phyloP scores from a whole-genome alignment of 495 filamentous ascomycete species.

The Xylaria acuta region DNA sequence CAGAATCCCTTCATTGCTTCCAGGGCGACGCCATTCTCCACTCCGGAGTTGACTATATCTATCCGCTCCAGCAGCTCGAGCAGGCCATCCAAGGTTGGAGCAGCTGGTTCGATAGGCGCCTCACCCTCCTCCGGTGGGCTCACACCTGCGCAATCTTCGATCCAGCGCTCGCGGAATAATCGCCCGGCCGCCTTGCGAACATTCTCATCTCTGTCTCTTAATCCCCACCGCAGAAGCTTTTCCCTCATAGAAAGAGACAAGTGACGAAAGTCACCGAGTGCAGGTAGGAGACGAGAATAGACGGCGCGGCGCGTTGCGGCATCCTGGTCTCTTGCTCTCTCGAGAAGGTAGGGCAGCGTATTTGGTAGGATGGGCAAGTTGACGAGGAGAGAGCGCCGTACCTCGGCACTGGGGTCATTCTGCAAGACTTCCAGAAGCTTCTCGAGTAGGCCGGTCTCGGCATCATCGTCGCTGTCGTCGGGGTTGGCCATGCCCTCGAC shows the following conservation, averaged over 20 bases:
- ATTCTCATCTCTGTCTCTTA: slow-evolving; percentile 93
- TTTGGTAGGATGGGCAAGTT: slow-evolving; percentile 81
- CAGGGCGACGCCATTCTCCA: slow-evolving; percentile 85
- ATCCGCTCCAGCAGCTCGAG: slow-evolving; percentile 93
- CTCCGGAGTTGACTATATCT: slow-evolving; percentile 86
- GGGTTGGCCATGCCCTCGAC: slow-evolving; percentile 75
- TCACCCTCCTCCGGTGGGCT: slow-evolving; percentile 52
- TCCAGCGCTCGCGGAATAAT: slow-evolving; percentile 92
- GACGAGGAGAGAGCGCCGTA: slow-evolving; percentile 83
- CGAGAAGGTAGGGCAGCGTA: slow-evolving; percentile 90
- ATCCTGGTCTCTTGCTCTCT: slow-evolving; percentile 90
- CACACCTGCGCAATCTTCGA: slow-evolving; percentile 86
- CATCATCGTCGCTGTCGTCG: slow-evolving; percentile 66
- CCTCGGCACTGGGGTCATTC: slow-evolving; percentile 93
- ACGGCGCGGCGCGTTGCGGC: slow-evolving; percentile 79
- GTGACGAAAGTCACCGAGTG: slow-evolving; percentile 94
- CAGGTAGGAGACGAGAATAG: slow-evolving; percentile 86
- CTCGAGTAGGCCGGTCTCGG: slow-evolving; percentile 67
- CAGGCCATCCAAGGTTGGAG: slow-evolving; percentile 75
- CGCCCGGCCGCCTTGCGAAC: slow-evolving; percentile 90
- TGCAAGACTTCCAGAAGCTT: slow-evolving; percentile 91
- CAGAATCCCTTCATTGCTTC: slow-evolving; percentile 96
- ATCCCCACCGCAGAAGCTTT: slow-evolving; percentile 92
- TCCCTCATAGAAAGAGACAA: slow-evolving; percentile 94
- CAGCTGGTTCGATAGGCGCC: slow-evolving; percentile 58